These are phyloP conservation scores for Colletotrichum abscissum DNA, from an alignment of 2,329 filamentous ascomycete genomes.

Conservation along the genomic window DNA sequence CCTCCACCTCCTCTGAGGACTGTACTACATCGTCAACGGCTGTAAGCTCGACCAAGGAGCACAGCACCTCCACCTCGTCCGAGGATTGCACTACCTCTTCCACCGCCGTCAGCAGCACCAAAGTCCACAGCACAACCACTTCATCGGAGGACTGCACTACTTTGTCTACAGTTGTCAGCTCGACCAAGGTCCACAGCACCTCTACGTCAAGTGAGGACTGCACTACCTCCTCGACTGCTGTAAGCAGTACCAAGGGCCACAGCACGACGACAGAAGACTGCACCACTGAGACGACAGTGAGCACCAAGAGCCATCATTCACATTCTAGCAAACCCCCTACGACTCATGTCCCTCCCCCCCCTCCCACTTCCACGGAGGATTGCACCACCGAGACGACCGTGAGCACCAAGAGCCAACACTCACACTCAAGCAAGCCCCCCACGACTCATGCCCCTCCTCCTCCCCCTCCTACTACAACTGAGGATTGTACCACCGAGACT, in stretches of 20 bases:
- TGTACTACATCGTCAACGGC: not conserved
- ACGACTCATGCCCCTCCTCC: not conserved
- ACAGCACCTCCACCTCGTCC: not conserved
- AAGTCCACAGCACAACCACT: not conserved
- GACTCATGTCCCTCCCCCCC: conserved; percentile 24
- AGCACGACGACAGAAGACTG: not conserved
- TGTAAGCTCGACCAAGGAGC: not conserved
- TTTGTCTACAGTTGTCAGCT: not conserved
- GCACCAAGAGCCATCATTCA: not conserved
- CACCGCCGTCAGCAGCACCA: conserved; percentile 1
- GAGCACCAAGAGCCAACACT: not conserved
- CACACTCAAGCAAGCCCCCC: not conserved
- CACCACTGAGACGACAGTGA: not conserved
- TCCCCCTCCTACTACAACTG: not conserved
- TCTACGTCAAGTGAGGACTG: not conserved
- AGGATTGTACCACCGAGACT: not conserved
- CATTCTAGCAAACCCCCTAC: not conserved
- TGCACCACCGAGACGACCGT: not conserved
- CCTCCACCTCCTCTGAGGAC: not conserved
- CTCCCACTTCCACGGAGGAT: not conserved
- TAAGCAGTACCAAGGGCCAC: not conserved
- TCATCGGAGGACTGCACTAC: not conserved
- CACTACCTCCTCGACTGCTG: not conserved
- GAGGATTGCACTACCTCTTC: not conserved
- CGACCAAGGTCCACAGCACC: not conserved